These are phyloP conservation scores for Kluyveromyces siamensis DNA, from an alignment of 805 yeast genomes.

Conservation along the genomic window DNA sequence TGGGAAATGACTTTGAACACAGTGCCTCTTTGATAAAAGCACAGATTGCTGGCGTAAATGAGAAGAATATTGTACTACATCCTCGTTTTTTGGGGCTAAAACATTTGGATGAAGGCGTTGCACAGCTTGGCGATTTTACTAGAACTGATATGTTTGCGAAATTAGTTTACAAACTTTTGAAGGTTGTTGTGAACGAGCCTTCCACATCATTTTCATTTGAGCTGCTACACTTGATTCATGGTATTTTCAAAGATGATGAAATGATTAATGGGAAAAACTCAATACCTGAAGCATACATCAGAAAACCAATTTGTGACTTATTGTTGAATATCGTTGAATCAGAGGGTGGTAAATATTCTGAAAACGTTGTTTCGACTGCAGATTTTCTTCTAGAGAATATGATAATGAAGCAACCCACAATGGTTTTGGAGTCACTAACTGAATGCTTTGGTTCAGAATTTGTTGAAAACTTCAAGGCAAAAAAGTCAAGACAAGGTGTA, in stretches of 20 bases:
- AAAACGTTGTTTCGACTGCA: constrained; percentile 43
- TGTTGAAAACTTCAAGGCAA: constrained; percentile 40
- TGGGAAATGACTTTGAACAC: constrained; percentile 44
- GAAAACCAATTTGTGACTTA: constrained; percentile 47
- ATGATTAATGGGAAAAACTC: constrained; percentile 31
- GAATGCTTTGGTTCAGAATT: constrained; percentile 51
- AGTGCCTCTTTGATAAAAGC: constrained; percentile 40
- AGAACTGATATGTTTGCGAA: constrained; percentile 47
- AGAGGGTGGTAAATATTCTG: constrained; percentile 34
- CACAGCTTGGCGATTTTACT: constrained; percentile 40
- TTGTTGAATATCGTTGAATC: constrained; percentile 44
- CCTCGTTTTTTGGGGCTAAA: constrained; percentile 35
- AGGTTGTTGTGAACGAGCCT: constrained; percentile 39
- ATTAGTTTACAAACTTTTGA: constrained; percentile 48
- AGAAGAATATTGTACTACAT: constrained; percentile 36
- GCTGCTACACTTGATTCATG: constrained; percentile 62
- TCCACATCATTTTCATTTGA: constrained; percentile 50
- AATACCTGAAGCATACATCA: constrained; percentile 38
- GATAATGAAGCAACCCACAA: constrained; percentile 37
- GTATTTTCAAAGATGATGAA: constrained; percentile 46
- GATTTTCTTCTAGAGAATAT: constrained; percentile 44
- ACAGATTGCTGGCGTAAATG: constrained; percentile 33
- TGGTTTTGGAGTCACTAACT: constrained; percentile 41
- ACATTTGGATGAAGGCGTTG: constrained; percentile 26
- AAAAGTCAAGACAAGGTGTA: constrained; percentile 33